Evolutionary conservation across 2,329 filamentous ascomycete genomes (phyloP), one percentile per base, ranked within the genome.

Genomic region (Trichothecium roseum): DNA sequence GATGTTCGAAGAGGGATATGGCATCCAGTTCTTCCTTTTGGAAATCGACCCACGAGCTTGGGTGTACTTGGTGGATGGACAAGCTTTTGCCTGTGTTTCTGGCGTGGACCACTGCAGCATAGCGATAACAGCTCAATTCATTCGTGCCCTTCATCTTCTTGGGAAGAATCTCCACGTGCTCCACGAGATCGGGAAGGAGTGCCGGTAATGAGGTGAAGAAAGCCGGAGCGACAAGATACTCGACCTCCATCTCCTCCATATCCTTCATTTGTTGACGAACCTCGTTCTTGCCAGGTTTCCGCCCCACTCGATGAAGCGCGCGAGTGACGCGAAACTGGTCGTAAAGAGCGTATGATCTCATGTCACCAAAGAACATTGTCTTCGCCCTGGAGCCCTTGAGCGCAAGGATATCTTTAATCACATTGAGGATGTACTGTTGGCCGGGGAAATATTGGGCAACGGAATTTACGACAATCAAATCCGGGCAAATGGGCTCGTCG

Each of bases 81-180:
- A 29, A 34, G 4, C 18, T 8, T 4, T 7, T 8, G 6, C 8
- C 18, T 2, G 26, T 8, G 7, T n/a, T 28, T 4, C 38, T 41
- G 5, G 38, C 17, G 35, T 53, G 42, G 0, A 55, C 17, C 1
- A 54, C 44, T 5, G 48, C 52, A 2, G 45, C 44, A 30, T 52
- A 55, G 1, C 51, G 50, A 28, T 52, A 54, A 5, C 33, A 40
- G 36, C 46, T 52, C 9, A 55, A 42, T 26, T 55, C 52, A 18
- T 54, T 54, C 8, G 45, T 49, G 1, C 50, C 50, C 10, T 32
- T 18, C 46, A 55, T 51, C 6, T 14, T 35, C 38, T 54, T 55
- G 7, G 51, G 51, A 1, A 54, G 13, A 13, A 55, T 46, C 28
- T 53, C 51, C 3, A 54, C 48, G 20, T 53, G 50, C 10, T 39